Conservation (phyloP, 805 yeast species). For the Starmerella vaccinii region DNA sequence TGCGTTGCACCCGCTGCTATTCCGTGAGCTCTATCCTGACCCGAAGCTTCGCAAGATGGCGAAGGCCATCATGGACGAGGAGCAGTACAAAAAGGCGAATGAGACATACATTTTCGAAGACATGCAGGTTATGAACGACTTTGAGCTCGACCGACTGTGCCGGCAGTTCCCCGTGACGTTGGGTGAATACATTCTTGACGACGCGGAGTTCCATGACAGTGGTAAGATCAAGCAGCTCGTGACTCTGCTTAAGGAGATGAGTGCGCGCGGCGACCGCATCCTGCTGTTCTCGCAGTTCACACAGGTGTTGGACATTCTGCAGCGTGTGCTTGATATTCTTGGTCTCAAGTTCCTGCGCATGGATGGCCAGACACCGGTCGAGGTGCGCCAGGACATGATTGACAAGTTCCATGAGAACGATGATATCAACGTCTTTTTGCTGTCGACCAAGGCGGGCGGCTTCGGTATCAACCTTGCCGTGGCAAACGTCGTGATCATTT, state of each 20-base stretch:
- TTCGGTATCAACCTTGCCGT: slow-evolving; percentile 95
- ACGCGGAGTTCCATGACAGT: slow-evolving; percentile 50
- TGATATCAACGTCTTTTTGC: slow-evolving; percentile 69
- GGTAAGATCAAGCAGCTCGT: slow-evolving; percentile 62
- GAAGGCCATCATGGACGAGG: slow-evolving; percentile 66
- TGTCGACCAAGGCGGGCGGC: slow-evolving; percentile 97
- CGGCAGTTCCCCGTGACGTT: slow-evolving; percentile 57
- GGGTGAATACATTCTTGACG: slow-evolving; percentile 41
- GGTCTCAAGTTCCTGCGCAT: slow-evolving; percentile 66
- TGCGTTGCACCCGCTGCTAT: slow-evolving; percentile 80
- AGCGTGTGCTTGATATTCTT: slow-evolving; percentile 54
- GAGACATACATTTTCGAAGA: slow-evolving; percentile 73
- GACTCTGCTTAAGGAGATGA: slow-evolving; percentile 42
- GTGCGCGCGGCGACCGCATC: slow-evolving; percentile 52
- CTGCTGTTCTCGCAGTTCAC: slow-evolving; percentile 86
- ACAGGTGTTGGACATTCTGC: slow-evolving; percentile 80
- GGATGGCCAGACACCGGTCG: slow-evolving; percentile 92
- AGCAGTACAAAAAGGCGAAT: slow-evolving; percentile 69
- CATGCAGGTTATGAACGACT: slow-evolving; percentile 90
- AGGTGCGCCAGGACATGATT: slow-evolving; percentile 80
- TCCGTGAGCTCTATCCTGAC: slow-evolving; percentile 56
- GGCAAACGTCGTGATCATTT: slow-evolving; percentile 84
- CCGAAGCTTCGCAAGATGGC: slow-evolving; percentile 55
- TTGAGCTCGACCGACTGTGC: slow-evolving; percentile 70
- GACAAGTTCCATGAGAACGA: slow-evolving; percentile 79